These are phyloP conservation scores for Fusarium sp. DNA, from an alignment of 2,329 filamentous ascomycete genomes.

Conservation along the genomic window DNA sequence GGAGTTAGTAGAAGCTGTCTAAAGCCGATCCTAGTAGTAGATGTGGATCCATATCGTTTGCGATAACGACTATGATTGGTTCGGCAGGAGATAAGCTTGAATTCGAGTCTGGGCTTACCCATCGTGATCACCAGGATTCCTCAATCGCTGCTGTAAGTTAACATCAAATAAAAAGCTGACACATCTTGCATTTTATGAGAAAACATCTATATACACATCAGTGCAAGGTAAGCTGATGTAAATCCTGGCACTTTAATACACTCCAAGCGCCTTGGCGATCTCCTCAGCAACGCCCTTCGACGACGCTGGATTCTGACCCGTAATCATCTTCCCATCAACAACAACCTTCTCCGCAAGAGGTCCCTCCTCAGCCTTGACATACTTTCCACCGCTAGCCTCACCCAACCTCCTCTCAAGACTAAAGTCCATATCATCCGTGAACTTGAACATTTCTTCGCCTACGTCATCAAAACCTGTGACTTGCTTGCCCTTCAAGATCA, in stretches of 20 bases:
- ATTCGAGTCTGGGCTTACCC: not conserved
- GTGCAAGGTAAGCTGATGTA: rapidly evolving
- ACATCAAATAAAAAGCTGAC: rapidly evolving
- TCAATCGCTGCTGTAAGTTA: rapidly evolving
- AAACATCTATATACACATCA: rapidly evolving
- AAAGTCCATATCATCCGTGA: not conserved
- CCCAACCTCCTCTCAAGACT: not conserved
- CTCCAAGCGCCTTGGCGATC: not conserved
- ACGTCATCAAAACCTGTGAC: not conserved
- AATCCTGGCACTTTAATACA: rapidly evolving
- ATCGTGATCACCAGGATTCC: rapidly evolving
- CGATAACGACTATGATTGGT: not conserved
- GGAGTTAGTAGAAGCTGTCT: not conserved
- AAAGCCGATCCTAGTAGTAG: not conserved
- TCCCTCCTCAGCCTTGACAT: not conserved
- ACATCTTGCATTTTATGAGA: rapidly evolving
- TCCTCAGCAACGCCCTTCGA: not conserved
- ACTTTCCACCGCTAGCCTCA: not conserved
- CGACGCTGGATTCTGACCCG: not conserved
- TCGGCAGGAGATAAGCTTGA: not conserved
- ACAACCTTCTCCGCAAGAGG: not conserved
- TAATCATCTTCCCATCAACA: not conserved
- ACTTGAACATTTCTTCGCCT: not conserved
- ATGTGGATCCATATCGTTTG: not conserved
- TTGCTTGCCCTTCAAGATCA: not conserved